Evolutionary conservation across 352 stramenopile genomes (phyloP).

Genomic region (Globisporangium megalacanthum): DNA sequence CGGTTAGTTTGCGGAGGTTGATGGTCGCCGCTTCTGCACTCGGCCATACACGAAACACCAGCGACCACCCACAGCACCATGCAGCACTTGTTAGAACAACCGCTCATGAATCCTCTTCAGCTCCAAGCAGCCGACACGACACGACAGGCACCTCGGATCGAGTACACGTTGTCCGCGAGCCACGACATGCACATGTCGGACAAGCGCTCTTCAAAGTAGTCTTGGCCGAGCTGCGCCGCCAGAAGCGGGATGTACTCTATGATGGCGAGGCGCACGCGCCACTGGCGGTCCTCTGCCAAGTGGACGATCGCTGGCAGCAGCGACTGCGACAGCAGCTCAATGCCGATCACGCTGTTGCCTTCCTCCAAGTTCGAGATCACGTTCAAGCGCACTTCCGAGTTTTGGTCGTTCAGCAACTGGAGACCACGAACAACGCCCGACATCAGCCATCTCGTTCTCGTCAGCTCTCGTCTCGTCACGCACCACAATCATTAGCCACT

Average conservation of each 20-base stretch:
- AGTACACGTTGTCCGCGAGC: conserved; percentile 96
- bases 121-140: neutral
- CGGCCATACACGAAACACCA: neutral
- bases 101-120: neutral
- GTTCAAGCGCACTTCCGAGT: conserved; percentile 97
- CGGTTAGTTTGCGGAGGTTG: conserved; percentile 93
- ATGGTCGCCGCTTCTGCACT: conserved; percentile 88
- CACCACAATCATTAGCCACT: neutral
- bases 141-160: conserved; percentile 79
- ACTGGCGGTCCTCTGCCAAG: conserved; percentile 98
- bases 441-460: neutral
- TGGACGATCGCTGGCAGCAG: conserved; percentile 97
- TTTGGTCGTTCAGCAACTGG: conserved; percentile 94
- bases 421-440: neutral
- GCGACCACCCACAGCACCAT: neutral
- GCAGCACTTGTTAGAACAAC: neutral
- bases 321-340: conserved; percentile 95
- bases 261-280: conserved; percentile 96
- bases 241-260: conserved; percentile 98
- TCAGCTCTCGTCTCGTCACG: neutral
- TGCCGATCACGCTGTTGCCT: conserved; percentile 96
- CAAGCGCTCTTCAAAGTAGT: conserved; percentile 97
- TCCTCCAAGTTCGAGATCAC: conserved; percentile 97
- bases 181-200: conserved; percentile 94
- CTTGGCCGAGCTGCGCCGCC: conserved; percentile 91